Percentiles rank a stretch among this genome's conserved stretches.
These are phyloP conservation scores for Anaeramoeba flamelloides DNA, from an alignment of 78 protist species.

Conservation along the genomic window DNA sequence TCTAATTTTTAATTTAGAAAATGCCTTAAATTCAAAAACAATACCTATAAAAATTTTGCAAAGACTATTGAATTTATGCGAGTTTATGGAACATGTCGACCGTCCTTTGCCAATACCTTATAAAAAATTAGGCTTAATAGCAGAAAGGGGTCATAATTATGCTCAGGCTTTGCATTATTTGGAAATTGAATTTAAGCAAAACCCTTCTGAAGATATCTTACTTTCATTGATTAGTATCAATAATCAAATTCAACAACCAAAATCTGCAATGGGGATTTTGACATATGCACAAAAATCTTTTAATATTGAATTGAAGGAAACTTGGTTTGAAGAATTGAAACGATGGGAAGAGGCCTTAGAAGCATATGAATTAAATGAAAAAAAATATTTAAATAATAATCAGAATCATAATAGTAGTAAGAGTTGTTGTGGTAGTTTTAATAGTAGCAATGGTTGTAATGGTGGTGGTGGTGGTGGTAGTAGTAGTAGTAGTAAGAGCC, in stretches of 20 bases:
- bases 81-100: conserved; percentile 80
- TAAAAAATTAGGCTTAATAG: conserved; percentile 56
- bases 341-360: too few relatives aligned
- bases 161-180: conserved; percentile 89
- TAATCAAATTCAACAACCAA: conserved; percentile 75
- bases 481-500: too few relatives aligned
- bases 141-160: conserved; percentile 74
- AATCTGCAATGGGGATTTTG: conserved; percentile 77
- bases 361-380: too few relatives aligned
- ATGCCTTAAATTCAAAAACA: conserved; percentile 9
- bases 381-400: too few relatives aligned
- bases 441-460: too few relatives aligned
- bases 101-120: conserved; percentile 57
- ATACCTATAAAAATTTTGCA: conserved; percentile 67
- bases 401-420: too few relatives aligned
- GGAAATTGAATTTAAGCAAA: too few relatives aligned
- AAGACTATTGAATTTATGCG: conserved; percentile 75
- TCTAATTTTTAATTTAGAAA: conserved; percentile 20
- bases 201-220: conserved; percentile 16
- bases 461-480: too few relatives aligned
- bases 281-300: not conserved
- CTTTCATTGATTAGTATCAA: conserved; percentile 74
- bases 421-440: too few relatives aligned
- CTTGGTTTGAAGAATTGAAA: too few relatives aligned
- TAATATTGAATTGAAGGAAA: too few relatives aligned